Evolutionary conservation across 1,139 yeast species (phyloP), one percentile per base, ranked within the genome.

Genomic region (Yamadazyma atlantica): DNA sequence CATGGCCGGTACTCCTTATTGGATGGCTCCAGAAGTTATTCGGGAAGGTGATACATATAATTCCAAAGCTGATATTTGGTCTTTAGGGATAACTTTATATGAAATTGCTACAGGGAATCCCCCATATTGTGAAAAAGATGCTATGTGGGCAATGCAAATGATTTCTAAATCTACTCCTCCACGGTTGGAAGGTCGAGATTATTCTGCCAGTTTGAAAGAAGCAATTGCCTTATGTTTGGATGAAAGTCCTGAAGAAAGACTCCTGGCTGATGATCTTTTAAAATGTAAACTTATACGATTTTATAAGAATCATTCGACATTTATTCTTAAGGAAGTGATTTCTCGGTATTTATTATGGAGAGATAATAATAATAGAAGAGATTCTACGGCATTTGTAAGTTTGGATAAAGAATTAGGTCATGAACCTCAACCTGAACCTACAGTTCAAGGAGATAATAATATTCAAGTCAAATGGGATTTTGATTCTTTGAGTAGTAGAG

Each of bases 1-100:
- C 1, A 89, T 92, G 79, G 97, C 96, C 0, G 99, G 99, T 4
- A 94, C 99, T 0, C 98, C 98, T 0, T 94, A 90, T 59, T 94
- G 99, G 99, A 94, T 94, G 99, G 98, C 98, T 0, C 98, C 98
- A 0, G 98, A 92, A 59, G 98, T 92, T 18, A 92, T 92, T 32
- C 78, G 90, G 56, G 97, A 92, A 58, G 98, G 98, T 23, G 85
- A 85, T 15, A 73, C 84, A 2, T 88, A 88, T 59, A 86, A 87
- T 52, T 78, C 80, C 36, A 88, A 85, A 61, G 96, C 94, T 0
- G 96, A 88, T 58, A 85, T 88, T 9, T 88, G 96, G 96, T 86
- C 95, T 1, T 62, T 92, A 36, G 99, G 99, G 13, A 87, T 94
- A 41, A 92, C 98, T 0, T 72, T 89, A 7, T 94, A 82, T 62